Evolutionary conservation across 2,329 filamentous ascomycete genomes (phyloP), one percentile per base, ranked within the genome.

Genomic region (Didymella sp.): DNA sequence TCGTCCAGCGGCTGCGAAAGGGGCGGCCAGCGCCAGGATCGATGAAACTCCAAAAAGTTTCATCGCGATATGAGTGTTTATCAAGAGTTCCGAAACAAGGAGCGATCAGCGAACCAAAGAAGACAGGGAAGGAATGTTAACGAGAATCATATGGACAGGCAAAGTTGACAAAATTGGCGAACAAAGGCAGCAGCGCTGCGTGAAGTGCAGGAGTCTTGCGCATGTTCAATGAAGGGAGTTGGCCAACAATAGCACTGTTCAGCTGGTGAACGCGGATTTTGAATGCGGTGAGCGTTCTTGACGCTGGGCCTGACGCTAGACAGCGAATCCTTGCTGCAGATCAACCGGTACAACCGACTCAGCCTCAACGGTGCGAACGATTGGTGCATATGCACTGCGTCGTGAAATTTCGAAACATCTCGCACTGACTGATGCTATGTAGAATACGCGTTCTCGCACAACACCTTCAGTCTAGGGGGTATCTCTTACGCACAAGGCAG

Each of bases 11-110:
- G 11, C 38, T 28, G 43, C 45, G 15, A 51, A 33, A 35, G 45
- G 49, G 41, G 42, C 22, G 52, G 33, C 58, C 56, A 59, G 61
- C 53, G 56, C 54, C 49, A 61, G 40, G 33, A 58, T 24, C 47
- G 31, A 43, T 17, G 42, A 47, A 48, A 58, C 30, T 19, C 44
- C 25, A 28, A 47, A 30, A 28, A 52, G 49, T 53, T 41, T 51
- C 46, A 61, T 45, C 21, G 53, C 31, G 19, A 21, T 24, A 37
- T 56, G 6, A 24, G 53, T 43, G 38, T 25, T 41, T 42, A 27
- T 15, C 35, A 9, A 11, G 21, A 22, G 38, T 24, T 41, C n/a
- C 25, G 25, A 38, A 21, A 47, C 12, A 25, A 21, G 8, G 33
- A 31, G n/a, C 15, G 24, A 30, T 35, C n/a, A 19, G 35, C 27